Base-by-base conservation (phyloP, 2,329 filamentous ascomycete genomes). In the Colletotrichum tropicicola region DNA sequence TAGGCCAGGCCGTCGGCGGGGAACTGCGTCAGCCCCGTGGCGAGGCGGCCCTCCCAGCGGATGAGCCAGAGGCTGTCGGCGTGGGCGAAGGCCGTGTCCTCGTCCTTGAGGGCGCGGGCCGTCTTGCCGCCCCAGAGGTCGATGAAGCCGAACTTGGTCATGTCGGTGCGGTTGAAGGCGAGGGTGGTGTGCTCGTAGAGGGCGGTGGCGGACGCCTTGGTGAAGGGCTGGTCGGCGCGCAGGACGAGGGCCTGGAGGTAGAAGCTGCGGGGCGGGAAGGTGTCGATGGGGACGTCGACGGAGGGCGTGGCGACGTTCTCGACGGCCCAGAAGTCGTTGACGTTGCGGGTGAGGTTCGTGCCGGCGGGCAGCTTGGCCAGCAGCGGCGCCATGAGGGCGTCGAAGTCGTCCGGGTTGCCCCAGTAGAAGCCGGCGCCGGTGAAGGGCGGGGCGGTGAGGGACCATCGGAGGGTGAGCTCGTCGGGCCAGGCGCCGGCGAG, bases 1-100 rank as follows among this genome's bases (percentile, higher is more conserved):
- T 84, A 85, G 3, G 74, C 75, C 2, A 80, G 77, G 48, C 81
- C 79, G 70, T 83, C 81, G 55, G 82, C 73, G 17, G 83, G 81
- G 70, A 85, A 84, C 66, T 80, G 77, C 67, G 84, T 77, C 66
- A 83, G 82, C 64, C 81, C 84, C 43, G 49, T 27, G 17, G 66
- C 54, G 37, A 54, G 49, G n/a, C 49, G 52, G 45, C 66, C 66
- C 23, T 68, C 66, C 56, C 58, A 60, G 45, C 66, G 66, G 64
- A 78, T 76, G 10, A 85, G 76, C 13, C 79, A 77, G 9, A 70
- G 70, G 43, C 83, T 73, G 66, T 84, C 71, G 0, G 81, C 82
- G 7, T 79, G 74, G 5, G 79, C 78, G 6, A 76, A 64, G n/a
- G 75, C 72, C 0, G 76, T 78, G 13, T 71, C 76, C 1, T 73